Conservation (phyloP, 2,329 filamentous ascomycete genomes). For the Exophiala sp. region DNA sequence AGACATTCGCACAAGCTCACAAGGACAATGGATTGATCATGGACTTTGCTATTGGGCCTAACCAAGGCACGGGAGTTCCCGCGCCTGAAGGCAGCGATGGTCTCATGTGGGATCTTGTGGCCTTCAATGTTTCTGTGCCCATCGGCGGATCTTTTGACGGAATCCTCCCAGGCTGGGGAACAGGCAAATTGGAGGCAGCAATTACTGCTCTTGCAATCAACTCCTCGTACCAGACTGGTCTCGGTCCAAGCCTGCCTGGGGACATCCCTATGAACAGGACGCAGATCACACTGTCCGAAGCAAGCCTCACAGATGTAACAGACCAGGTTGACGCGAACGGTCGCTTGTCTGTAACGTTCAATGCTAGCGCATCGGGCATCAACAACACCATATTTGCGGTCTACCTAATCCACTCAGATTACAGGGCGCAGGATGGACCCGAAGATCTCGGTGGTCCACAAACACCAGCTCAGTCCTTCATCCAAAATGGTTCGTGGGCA, state of each 20-base stretch:
- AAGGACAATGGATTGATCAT: constrained; percentile 39
- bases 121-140: constrained; percentile 33
- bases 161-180: constrained; percentile 35
- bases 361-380: background rate
- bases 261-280: background rate
- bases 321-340: background rate
- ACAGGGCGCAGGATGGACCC: constrained; percentile 27
- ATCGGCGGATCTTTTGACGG: constrained; percentile 31
- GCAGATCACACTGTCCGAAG: background rate
- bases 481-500: constrained; percentile 37
- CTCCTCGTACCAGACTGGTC: constrained; percentile 28
- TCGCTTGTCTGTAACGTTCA: background rate
- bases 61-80: constrained; percentile 49
- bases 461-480: constrained; percentile 26
- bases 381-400: constrained; percentile 1
- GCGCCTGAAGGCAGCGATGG: constrained; percentile 35
- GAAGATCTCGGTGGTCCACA: constrained; percentile 31
- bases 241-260: constrained; percentile 1
- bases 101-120: constrained; percentile 34
- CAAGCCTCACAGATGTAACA: background rate
- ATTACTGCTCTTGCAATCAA: constrained; percentile 34
- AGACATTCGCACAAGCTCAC: constrained; percentile 32
- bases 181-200: background rate
- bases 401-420: background rate
- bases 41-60: constrained; percentile 48